phyloP scores from a whole-genome alignment of 306 rosid species.

The Pachyrhizus erosus region DNA sequence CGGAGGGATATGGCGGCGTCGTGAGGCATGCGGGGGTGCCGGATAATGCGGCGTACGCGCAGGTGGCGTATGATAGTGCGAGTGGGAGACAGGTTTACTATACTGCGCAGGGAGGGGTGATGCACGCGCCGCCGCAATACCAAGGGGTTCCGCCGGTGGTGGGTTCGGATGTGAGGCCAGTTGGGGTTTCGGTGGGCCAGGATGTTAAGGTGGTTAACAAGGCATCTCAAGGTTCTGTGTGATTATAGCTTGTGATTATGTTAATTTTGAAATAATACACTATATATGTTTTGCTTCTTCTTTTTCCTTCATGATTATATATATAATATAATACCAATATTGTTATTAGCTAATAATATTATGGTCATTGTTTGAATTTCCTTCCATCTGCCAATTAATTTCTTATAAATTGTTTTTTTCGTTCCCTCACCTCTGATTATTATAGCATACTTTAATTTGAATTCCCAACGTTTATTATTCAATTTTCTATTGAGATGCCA shows the following conservation, averaged over 20 bases:
- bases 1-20: slow-evolving; percentile 56
- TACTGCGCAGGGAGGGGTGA: slow-evolving; percentile 60
- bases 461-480: background rate
- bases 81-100: slow-evolving; percentile 84
- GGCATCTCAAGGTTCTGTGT: slow-evolving; percentile 64
- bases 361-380: background rate
- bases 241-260: slow-evolving; percentile 48
- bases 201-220: slow-evolving; percentile 71
- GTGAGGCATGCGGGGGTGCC: slow-evolving; percentile 48
- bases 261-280: slow-evolving; percentile 46
- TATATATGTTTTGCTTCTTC: background rate
- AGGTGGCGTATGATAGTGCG: slow-evolving; percentile 62
- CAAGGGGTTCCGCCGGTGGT: slow-evolving; percentile 52
- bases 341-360: background rate
- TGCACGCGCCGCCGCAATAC: slow-evolving; percentile 52
- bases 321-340: slow-evolving; percentile 12
- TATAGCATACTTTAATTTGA: background rate
- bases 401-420: background rate
- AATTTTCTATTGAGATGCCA: background rate
- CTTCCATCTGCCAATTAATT: background rate
- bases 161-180: slow-evolving; percentile 51
- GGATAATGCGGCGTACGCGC: slow-evolving; percentile 47
- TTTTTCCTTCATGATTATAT: background rate
- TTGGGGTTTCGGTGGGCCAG: slow-evolving; percentile 57
- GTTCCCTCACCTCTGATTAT: too few relatives aligned